Evolutionary conservation across 2,329 filamentous ascomycete species (phyloP).

Genomic region (Microcyclosporella mali): DNA sequence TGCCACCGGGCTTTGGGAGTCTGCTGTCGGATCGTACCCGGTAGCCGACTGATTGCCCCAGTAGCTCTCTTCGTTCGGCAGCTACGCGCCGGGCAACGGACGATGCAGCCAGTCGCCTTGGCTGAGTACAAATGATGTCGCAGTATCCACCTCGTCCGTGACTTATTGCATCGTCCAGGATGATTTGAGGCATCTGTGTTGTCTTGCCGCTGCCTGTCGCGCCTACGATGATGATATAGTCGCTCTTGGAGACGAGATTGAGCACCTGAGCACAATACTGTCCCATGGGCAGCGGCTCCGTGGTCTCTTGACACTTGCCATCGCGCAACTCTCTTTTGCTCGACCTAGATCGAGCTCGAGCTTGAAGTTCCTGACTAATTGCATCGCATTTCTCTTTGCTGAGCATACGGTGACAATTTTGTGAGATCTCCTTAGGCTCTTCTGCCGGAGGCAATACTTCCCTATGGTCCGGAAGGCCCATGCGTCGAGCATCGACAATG

Average conservation of each 20-base stretch:
- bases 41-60: slow-evolving; percentile 43
- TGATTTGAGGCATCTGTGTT: slow-evolving; percentile 50
- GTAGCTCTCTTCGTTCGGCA: slow-evolving; percentile 37
- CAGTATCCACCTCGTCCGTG: slow-evolving; percentile 37
- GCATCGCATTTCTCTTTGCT: background rate
- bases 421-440: slow-evolving; percentile 1
- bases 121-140: slow-evolving; percentile 48
- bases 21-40: slow-evolving; percentile 40
- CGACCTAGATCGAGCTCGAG: slow-evolving; percentile 15
- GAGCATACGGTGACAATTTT: slow-evolving; percentile 1
- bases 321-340: slow-evolving; percentile 15
- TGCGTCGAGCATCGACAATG: slow-evolving; percentile 29
- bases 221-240: slow-evolving; percentile 43
- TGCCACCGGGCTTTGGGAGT: slow-evolving; percentile 30
- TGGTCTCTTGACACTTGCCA: no score
- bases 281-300: slow-evolving; percentile 38
- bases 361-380: slow-evolving; percentile 9
- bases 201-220: slow-evolving; percentile 45
- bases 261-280: slow-evolving; percentile 33
- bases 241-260: slow-evolving; percentile 30
- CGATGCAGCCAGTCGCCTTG: slow-evolving; percentile 43
- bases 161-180: slow-evolving; percentile 44
- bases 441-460: slow-evolving; percentile 20
- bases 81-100: slow-evolving; percentile 44
- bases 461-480: slow-evolving; percentile 31